Evolutionary conservation across 192 early-diverging fungal species (phyloP), one percentile per base, ranked within the genome.

Genomic region (Funneliformis geosporum): DNA sequence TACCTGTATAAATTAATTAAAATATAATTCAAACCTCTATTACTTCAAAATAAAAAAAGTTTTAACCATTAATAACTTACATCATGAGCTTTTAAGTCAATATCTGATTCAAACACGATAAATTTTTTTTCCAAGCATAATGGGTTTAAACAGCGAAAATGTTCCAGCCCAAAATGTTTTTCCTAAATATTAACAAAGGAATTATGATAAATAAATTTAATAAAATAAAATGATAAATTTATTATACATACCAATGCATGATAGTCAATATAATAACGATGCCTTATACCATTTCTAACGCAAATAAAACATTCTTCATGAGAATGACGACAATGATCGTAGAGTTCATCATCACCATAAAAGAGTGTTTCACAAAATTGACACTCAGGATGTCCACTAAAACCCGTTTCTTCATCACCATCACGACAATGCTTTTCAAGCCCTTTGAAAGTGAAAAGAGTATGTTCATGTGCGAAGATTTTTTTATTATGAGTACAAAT

Each of bases 221-320:
- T 66, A 5, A 5, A 9, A 11, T 33, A 40, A 61, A 47, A 82
- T 66, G 6, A 44, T 44, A 33, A n/a, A 79, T 55, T 43, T 42
- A 23, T 33, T 0, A 60, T 40, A 83, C 88, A 82, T 88, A 93
- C 96, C 82, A 99, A 83, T 55, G 85, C 82, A 42, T 86, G 43
- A 81, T 98, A 98, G 85, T 98, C 91, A 65, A 84, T 76, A 82
- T 92, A 99, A 83, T 99, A 99, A 70, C 92, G 90, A 81, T 98
- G 92, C 38, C 92, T 89, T 23, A 93, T 85, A 10, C 93, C 95
- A 72, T 82, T 85, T 72, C 90, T 84, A 33, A 90, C 82, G 75
- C 97, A 99, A 25, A 98, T 84, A 81, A 95, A 93, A 76, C 97
- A 99, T 84, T 98, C 92, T 81, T 99, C 97, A 83, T 99, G 97